These are phyloP conservation scores for Pseudocercospora ulei DNA, from an alignment of 2,329 filamentous ascomycete genomes.

Conservation along the genomic window DNA sequence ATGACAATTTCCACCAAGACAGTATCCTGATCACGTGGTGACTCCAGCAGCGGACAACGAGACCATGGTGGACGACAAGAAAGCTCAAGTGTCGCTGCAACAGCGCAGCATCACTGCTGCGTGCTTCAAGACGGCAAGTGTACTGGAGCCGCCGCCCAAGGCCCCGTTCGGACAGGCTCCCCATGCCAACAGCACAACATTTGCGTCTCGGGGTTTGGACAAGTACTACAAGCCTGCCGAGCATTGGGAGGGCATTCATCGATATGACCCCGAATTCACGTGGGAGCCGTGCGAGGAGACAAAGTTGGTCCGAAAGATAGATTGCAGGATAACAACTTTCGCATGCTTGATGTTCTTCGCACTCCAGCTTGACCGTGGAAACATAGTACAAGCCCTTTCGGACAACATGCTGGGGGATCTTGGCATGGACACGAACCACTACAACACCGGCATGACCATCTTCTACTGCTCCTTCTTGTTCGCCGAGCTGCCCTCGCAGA, in stretches of 20 bases:
- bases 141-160: constrained; percentile 7
- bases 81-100: too few species aligned
- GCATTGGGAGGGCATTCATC: constrained; percentile 50
- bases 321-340: constrained; percentile 45
- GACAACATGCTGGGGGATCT: constrained; percentile 43
- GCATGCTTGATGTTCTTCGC: constrained; percentile 49
- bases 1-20: too few species aligned
- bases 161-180: constrained; percentile 11
- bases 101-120: too few species aligned
- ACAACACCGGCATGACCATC: constrained; percentile 41
- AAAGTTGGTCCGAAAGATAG: constrained; percentile 47
- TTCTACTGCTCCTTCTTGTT: constrained; percentile 75
- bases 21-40: too few species aligned
- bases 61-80: too few species aligned
- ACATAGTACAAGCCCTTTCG: constrained; percentile 34
- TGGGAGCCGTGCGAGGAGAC: constrained; percentile 52
- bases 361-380: constrained; percentile 34
- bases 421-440: constrained; percentile 45
- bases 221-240: constrained; percentile 23
- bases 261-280: constrained; percentile 49
- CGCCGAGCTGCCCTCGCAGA: constrained; percentile 34
- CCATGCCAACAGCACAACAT: constrained; percentile 18
- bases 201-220: constrained; percentile 18
- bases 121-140: constrained; percentile 14
- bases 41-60: too few species aligned